Base-by-base conservation (phyloP, 805 yeast species). In the Kodamaea hsintzibuensis region DNA sequence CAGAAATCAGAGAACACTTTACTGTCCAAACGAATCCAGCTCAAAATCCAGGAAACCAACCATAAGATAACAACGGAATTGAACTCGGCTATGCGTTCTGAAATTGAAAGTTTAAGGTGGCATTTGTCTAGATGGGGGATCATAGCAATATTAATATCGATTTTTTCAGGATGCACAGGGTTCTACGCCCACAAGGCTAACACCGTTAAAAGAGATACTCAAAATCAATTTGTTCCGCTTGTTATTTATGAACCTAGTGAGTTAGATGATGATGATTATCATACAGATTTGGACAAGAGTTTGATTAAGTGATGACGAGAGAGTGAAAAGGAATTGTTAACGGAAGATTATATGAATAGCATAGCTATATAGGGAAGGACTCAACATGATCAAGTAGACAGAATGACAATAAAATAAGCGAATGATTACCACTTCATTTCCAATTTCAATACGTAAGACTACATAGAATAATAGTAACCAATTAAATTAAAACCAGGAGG, bases 81-180 rank as follows among this genome's bases (percentile, higher is more conserved):
- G 60, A 83, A 85, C 56, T 85, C 95, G 35, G 95, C 89, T 7
- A 81, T 91, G 66, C 83, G 90, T 64, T 86, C 95, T 0, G 95
- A 91, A 53, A 89, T 91, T 54, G 99, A 93, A 70, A 83, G 86
- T 55, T 77, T 93, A 56, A 79, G 98, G 62, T 93, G 99, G 99
- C 91, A 90, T 64, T 83, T 93, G 45, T 91, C 97, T 1, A 78
- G 97, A 53, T 82, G 95, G 67, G 98, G 98, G 8, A 74, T 95
- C 35, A 76, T 89, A 44, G 89, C 95, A 1, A 85, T 91, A 35
- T 69, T 88, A 18, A 74, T 85, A 1, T 77, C 87, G 57, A 89
- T 89, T 1, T 81, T 83, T 52, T 76, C 83, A 19, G 77, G 74
- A 2, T 74, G 77, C 57, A 66, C 73, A 18, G 77, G 85, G 3